phyloP scores from a whole-genome alignment of 192 early-diverging fungal species.

The Endogone sp. region DNA sequence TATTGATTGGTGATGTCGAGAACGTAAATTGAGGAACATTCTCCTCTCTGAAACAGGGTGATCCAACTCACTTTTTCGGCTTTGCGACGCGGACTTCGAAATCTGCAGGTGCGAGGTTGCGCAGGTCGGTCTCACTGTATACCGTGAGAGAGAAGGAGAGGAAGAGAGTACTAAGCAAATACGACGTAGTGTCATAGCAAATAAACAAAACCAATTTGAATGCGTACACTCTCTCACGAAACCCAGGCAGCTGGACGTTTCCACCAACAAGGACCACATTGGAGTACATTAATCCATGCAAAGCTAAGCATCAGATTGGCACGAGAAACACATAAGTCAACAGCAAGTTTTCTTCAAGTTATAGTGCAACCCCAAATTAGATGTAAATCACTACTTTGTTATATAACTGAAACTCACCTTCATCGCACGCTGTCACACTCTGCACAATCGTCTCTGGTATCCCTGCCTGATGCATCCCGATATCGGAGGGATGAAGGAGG shows the following conservation, averaged over 20 bases:
- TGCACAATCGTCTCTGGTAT: conserved; percentile 64
- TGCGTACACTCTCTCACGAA: conserved; percentile 54
- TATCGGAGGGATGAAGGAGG: conserved; percentile 70
- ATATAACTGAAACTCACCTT: conserved; percentile 29
- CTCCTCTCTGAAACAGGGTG: background rate
- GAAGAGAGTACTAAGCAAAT: too few relatives aligned
- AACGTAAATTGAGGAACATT: background rate
- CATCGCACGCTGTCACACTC: conserved; percentile 41
- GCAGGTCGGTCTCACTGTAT: conserved; percentile 45
- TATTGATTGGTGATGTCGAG: background rate
- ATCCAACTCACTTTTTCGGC: conserved; percentile 51
- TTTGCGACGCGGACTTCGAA: conserved; percentile 51
- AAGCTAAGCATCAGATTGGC: conserved; percentile 29
- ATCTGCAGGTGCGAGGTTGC: conserved; percentile 46
- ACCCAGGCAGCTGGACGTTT: conserved; percentile 59
- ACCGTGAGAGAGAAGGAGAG: too few relatives aligned
- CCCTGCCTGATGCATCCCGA: conserved; percentile 69
- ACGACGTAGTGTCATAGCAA: too few relatives aligned
- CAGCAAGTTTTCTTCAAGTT: background rate
- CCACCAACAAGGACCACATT: conserved; percentile 71
- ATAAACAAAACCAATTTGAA: background rate
- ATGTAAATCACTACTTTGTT: too few relatives aligned
- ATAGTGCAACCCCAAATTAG: too few relatives aligned
- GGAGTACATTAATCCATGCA: conserved; percentile 59
- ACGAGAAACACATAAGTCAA: too few relatives aligned